Percentiles rank a stretch among this genome's conserved stretches.
These are phyloP conservation scores for Penicillium frequentans DNA, from an alignment of 2,329 filamentous ascomycete species.

Conservation along the genomic window DNA sequence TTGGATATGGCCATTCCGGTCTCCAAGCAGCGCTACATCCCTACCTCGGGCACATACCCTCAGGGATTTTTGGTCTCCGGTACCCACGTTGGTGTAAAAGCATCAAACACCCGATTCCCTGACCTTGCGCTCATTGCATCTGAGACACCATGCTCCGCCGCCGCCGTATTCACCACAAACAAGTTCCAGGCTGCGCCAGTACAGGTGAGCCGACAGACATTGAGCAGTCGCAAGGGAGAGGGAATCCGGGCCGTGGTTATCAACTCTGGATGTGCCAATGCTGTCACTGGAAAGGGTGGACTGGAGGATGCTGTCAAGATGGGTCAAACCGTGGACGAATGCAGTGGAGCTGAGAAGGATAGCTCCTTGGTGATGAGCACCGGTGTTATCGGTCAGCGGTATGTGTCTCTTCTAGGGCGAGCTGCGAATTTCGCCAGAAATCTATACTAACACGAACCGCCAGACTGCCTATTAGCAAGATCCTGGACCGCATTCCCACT, in stretches of 20 bases:
- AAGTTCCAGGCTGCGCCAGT: constrained; percentile 97
- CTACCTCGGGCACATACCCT: constrained; percentile 80
- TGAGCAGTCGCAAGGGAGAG: constrained; percentile 64
- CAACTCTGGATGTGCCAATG: constrained; percentile 96
- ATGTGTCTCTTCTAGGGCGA: constrained; percentile 18
- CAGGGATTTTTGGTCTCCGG: constrained; percentile 85
- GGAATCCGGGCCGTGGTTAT: constrained; percentile 78
- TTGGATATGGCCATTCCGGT: constrained; percentile 61
- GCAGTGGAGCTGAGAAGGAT: constrained; percentile 53
- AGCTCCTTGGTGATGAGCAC: constrained; percentile 97
- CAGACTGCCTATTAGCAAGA: constrained; percentile 87
- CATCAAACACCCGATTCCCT: constrained; percentile 84
- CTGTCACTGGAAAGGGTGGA: constrained; percentile 88
- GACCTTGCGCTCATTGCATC: constrained; percentile 89
- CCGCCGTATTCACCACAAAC: constrained; percentile 96
- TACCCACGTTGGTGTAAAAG: constrained; percentile 89
- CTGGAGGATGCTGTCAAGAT: constrained; percentile 85
- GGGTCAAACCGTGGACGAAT: constrained; percentile 73
- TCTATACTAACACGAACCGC: not conserved
- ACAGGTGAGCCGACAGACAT: constrained; percentile 73
- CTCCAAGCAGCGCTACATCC: constrained; percentile 88
- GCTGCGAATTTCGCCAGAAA: not conserved
- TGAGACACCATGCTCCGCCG: constrained; percentile 79
- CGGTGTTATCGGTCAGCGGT: constrained; percentile 93
- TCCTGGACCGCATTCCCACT: constrained; percentile 75